Evolutionary conservation across 805 yeast species (phyloP), one percentile per base, ranked within the genome.

Genomic region (Saccharomycopsis babjevae): DNA sequence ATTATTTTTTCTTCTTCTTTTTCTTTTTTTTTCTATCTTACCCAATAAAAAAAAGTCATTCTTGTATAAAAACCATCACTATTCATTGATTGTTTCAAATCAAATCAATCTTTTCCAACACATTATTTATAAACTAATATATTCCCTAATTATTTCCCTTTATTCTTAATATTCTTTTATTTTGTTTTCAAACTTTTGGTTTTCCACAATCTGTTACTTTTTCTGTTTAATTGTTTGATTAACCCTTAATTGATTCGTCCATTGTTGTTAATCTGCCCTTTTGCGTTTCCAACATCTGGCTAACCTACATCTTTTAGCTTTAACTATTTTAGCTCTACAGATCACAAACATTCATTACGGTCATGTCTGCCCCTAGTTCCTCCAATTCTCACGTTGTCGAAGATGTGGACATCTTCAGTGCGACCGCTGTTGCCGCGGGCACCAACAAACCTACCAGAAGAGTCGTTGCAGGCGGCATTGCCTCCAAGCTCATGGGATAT

Each of bases 351-450:
- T 4, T 34, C 15, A 10, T 10, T 13, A 8, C 38, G 11, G 10
- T 7, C 38, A 46, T 46, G 52, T 46, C 52, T 22, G 28, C 52
- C 16, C n/a, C 50, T 42, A 20, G 28, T 18, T 20, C 50, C 50
- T 16, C 38, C 42, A 25, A 18, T 22, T 5, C 34, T 28, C 32
- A 28, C n/a, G 11, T n/a, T 15, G 64, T 68, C 40, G 77, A 73
- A 54, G 57, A 72, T 1, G 81, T 84, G 58, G 91, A 88, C 70
- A 78, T 88, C 66, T 80, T 84, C 54, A 76, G 81, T 59, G 89
- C 91, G 63, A 88, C 86, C 72, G 83, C 89, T 56, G 79, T 88
- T 64, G 96, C 96, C 18, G 88, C 94, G 11, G 96, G 96, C 66
- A 82, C 89, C 59, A 83, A 87, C 76, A 86, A 84, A 70, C 79